These are phyloP conservation scores for Lyophyllum atratum DNA, from an alignment of 768 basidiomycete genomes.

Conservation along the genomic window DNA sequence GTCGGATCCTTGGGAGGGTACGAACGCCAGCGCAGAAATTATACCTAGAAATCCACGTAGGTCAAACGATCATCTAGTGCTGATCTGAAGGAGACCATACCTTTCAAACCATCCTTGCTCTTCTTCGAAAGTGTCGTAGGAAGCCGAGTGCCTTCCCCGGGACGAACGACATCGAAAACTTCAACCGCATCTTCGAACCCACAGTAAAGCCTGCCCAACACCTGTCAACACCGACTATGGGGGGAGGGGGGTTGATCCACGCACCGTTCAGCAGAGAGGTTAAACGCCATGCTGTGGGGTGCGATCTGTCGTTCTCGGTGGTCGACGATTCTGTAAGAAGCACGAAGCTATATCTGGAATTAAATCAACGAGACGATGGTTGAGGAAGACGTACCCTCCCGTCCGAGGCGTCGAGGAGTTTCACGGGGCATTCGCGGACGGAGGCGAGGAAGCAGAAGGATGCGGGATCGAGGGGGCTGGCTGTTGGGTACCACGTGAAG, in stretches of 20 bases:
- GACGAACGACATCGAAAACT: constrained; percentile 23
- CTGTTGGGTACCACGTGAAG: constrained; percentile 84
- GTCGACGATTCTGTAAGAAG: constrained; percentile 90
- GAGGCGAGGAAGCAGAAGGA: constrained; percentile 85
- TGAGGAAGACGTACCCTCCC: constrained; percentile 57
- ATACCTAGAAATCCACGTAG: constrained; percentile 57
- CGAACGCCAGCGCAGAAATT: constrained; percentile 82
- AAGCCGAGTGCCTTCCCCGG: constrained; percentile 24
- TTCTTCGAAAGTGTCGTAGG: constrained; percentile 26
- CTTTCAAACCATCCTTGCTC: constrained; percentile 81
- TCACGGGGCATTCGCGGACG: constrained; percentile 83
- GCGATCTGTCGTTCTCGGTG: constrained; percentile 92
- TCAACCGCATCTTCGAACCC: constrained; percentile 33
- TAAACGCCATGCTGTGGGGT: constrained; percentile 84
- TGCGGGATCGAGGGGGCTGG: constrained; percentile 54
- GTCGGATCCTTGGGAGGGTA: constrained; percentile 57
- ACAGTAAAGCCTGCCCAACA: constrained; percentile 19
- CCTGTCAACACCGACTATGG: neutral
- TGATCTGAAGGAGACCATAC: constrained; percentile 35
- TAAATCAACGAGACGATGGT: neutral
- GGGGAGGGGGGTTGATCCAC: no score
- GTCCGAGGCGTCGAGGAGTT: constrained; percentile 77
- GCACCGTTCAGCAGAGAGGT: constrained; percentile 65
- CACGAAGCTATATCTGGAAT: constrained; percentile 63
- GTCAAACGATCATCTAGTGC: neutral